phyloP scores from a whole-genome alignment of 768 basidiomycete genomes.

The Filobasidium wieringae region DNA sequence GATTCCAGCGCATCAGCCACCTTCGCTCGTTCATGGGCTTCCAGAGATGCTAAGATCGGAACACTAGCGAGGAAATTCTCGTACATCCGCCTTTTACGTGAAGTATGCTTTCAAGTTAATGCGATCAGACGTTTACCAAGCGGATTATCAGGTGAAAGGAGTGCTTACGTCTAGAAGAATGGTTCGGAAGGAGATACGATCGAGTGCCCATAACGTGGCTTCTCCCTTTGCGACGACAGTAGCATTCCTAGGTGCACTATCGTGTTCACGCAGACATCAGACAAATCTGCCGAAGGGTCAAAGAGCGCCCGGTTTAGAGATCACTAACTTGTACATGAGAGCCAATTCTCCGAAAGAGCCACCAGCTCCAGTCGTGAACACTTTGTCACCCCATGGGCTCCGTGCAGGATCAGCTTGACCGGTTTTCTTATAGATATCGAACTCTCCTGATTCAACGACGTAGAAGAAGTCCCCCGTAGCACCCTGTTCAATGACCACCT shows the following conservation, averaged over 20 bases:
- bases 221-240: constrained; percentile 75
- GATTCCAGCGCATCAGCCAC: constrained; percentile 91
- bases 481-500: constrained; percentile 92
- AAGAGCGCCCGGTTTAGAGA: neutral
- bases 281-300: neutral
- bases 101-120: constrained; percentile 48
- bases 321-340: constrained; percentile 72
- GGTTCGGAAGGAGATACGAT: constrained; percentile 94
- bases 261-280: neutral
- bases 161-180: constrained; percentile 65
- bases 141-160: neutral
- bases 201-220: constrained; percentile 77
- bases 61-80: constrained; percentile 91
- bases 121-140: neutral
- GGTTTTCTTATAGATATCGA: constrained; percentile 56
- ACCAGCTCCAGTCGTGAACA: constrained; percentile 71
- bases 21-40: constrained; percentile 82
- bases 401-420: constrained; percentile 17
- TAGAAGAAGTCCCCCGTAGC: constrained; percentile 97
- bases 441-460: constrained; percentile 77
- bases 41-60: constrained; percentile 70
- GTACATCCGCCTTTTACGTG: constrained; percentile 85
- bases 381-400: constrained; percentile 47
- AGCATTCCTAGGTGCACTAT: constrained; percentile 76
- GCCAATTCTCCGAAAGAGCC: constrained; percentile 91